Base-by-base conservation (phyloP, 2,329 filamentous ascomycete species). In the Ilyonectria sp. region DNA sequence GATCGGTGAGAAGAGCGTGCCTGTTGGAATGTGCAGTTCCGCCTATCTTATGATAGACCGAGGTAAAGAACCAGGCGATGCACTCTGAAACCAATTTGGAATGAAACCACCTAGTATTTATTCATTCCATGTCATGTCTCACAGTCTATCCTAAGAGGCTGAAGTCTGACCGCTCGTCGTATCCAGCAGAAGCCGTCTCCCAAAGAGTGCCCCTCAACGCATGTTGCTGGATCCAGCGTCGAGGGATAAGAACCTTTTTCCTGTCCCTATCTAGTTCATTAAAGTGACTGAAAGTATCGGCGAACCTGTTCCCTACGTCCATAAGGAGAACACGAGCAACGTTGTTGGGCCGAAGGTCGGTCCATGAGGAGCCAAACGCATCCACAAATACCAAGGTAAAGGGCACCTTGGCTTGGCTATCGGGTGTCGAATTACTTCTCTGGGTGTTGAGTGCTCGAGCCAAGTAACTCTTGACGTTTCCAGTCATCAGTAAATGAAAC, bases 191-290 rank as follows among this genome's bases (percentile, higher is more conserved):
- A 11, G 55, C 62, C 15, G 56, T 17, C 31, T 49, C 33, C 62
- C 62, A 60, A 26, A 65, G 62, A 23, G 35, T 11, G 15, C 55
- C 62, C 43, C 31, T 44, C 19, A 65, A 33, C 29, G 62, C 62
- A 23, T 54, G 52, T 33, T 53, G 47, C 49, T 46, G 43, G 29
- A 65, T 52, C 62, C 55, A 60, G 23, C 40, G 26, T 15, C 43
- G 56, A 49, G 62, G 35, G 49, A 60, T 11, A 15, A 49, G 31
- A 21, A 23, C 54, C 17, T 47, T 29, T 53, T 50, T 26, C 43
- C 56, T 31, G 7, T 47, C 43, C 13, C 19, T 26, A 9, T 52
- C 54, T 9, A 29, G 15, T 29, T 50, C 26, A 26, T 26, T 26
- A 26, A 26, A 26, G 26, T 26, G 13, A 6, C 9, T 37, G 44